These are phyloP conservation scores for Arabis hirsuta DNA, from an alignment of 345 rosid genomes.

Conservation along the genomic window DNA sequence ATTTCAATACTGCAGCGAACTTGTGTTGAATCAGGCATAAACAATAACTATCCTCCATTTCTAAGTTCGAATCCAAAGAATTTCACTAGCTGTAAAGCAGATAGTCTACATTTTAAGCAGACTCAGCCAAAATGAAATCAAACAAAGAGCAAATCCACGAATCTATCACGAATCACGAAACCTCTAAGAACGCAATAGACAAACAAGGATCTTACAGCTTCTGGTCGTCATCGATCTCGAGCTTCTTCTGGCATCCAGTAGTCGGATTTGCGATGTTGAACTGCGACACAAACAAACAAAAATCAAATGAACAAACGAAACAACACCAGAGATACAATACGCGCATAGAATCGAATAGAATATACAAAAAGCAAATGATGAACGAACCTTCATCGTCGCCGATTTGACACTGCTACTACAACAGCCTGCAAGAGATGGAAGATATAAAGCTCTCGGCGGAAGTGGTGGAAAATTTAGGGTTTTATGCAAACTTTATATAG, in stretches of 20 bases:
- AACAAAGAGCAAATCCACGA: not conserved
- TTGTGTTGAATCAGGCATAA: not conserved
- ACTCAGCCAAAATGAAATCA: not conserved
- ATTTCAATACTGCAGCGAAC: not conserved
- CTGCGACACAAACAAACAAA: constrained; percentile 33
- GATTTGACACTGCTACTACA: constrained; percentile 25
- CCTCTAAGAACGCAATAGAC: not conserved
- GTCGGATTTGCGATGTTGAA: constrained; percentile 59
- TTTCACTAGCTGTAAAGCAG: not conserved
- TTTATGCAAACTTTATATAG: constrained; percentile 21
- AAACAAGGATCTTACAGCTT: constrained; percentile 48
- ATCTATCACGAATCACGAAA: not conserved
- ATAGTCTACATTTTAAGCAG: not conserved
- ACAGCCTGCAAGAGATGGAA: not conserved
- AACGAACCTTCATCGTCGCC: constrained; percentile 41
- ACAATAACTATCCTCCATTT: not conserved
- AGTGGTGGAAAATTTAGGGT: constrained; percentile 25
- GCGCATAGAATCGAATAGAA: not conserved
- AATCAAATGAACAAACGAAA: constrained; percentile 4
- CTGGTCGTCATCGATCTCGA: constrained; percentile 60
- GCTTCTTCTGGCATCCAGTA: constrained; percentile 64
- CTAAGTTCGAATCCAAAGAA: not conserved
- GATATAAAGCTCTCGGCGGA: constrained; percentile 26
- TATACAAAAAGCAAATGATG: not conserved
- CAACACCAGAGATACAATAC: not conserved